Evolutionary conservation across 2,329 filamentous ascomycete species (phyloP), one percentile per base, ranked within the genome.

Genomic region (Xylariaceae sp.): DNA sequence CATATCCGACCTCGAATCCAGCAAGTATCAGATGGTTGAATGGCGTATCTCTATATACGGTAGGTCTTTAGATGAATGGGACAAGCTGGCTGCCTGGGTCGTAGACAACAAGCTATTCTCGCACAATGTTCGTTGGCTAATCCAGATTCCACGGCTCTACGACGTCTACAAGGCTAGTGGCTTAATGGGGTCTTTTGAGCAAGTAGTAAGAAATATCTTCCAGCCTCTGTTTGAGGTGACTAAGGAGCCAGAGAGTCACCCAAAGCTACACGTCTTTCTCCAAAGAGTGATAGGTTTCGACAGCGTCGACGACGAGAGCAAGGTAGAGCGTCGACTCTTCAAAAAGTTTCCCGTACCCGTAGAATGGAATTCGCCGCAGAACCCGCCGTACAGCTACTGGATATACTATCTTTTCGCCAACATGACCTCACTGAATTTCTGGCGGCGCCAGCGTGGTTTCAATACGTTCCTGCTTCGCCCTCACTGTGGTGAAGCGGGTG

Each of bases 11-110:
- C 78, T 99, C 26, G 94, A 99, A 72, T 96, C 93, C 42, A 97
- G 92, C 82, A 99, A 99, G 72, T 99, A 99, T 68, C 94, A 99
- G 71, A 97, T 99, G 89, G 94, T 94, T 1, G 94, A 99, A 75
- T 99, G 95, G 92, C 91, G 94, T 36, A 96, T 99, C 62, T 97
- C 92, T 20, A 91, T 99, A 60, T 99, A 99, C 67, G 94, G 94
- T 58, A 89, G 91, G 69, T 89, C 88, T 2, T 81, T 96, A 33
- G 87, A 96, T 58, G 94, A 99, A 72, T 99, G 94, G 94, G 93
- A 97, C 68, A 99, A 96, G 69, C 83, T 99, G 45, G 94, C 94
- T 3, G 91, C 89, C 3, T 99, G 94, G 94, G 92, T 99, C 6
- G 86, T 97, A 13, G 93, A 97, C 76, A 96, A 97, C 78, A 97